phyloP scores from a whole-genome alignment of 2,329 filamentous ascomycete species.

The Aspergillus neotritici region DNA sequence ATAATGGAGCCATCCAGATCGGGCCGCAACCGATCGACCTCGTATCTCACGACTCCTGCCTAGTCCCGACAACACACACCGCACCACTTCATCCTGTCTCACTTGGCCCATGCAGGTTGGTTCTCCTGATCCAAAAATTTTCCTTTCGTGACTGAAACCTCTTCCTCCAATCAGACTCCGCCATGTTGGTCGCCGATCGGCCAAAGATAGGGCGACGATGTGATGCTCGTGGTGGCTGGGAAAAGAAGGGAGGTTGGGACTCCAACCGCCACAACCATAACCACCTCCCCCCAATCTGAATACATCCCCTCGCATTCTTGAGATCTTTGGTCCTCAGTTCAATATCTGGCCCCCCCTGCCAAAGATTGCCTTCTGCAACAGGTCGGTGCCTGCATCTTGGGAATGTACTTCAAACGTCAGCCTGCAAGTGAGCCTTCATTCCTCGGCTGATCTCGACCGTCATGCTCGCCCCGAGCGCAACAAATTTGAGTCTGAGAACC shows the following conservation, averaged over 20 bases:
- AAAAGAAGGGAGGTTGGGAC: not conserved
- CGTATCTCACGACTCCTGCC: too few species aligned
- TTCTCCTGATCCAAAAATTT: too few species aligned
- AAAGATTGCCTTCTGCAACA: constrained; percentile 5
- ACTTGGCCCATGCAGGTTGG: too few species aligned
- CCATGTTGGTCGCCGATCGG: too few species aligned
- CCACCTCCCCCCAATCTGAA: not conserved
- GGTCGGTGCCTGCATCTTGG: constrained; percentile 8
- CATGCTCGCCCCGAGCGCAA: constrained; percentile 22
- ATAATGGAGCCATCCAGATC: too few species aligned
- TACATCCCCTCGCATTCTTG: not conserved
- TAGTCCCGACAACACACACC: too few species aligned
- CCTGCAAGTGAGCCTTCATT: constrained; percentile 19
- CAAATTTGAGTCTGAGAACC: constrained; percentile 28
- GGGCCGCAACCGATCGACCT: too few species aligned
- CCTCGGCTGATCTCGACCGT: constrained; percentile 15
- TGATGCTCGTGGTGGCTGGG: constrained; percentile 12
- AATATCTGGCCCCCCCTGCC: constrained; percentile 2
- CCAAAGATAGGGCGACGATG: too few species aligned
- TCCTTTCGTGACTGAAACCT: too few species aligned
- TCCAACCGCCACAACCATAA: constrained; percentile 6
- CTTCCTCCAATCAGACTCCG: too few species aligned
- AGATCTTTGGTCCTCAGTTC: constrained; percentile 1
- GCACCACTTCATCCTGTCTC: too few species aligned
- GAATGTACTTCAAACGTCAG: constrained; percentile 13